Evolutionary conservation across 2,329 filamentous ascomycete genomes (phyloP), one percentile per base, ranked within the genome.

Genomic region (Aspergillus hortae): DNA sequence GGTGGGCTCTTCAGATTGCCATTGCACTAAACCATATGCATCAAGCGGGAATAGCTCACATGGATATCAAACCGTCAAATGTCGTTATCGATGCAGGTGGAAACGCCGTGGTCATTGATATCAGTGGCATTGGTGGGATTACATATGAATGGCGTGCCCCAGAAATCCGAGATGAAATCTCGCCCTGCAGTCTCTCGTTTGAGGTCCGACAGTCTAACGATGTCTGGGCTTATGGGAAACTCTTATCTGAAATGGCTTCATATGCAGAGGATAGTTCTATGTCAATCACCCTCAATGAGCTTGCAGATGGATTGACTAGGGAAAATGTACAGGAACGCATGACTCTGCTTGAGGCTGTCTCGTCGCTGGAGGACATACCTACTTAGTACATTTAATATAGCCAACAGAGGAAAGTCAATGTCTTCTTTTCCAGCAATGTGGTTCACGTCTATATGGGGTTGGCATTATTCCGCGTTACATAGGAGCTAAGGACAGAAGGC

Each of bases 21-120:
- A 56, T 41, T 30, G 51, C 56, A 4, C 41, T 61, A 9, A 40
- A 42, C 27, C 30, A 27, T 35, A 49, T 61, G 32, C 57, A 61
- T 36, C 5, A 21, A 14, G 49, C 50, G n/a, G 25, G 44, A 4
- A 52, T 55, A 55, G 56, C 54, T 21, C 56, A 61, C 43, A 61
- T 56, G 53, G 58, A 61, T 32, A 15, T 60, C 10, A 57, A 62
- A 45, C 54, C 58, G 51, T 61, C 53, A 41, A 61, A 60, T 48
- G 42, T 61, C 27, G 59, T 60, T 21, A 11, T 62, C 21, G 56
- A 61, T 21, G 9, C 14, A 9, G 33, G 48, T 14, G 56, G 57
- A 51, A 58, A 60, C 48, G 54, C 53, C 44, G 44, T 60, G 10
- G 14, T 60, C 17, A 61, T 63, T 40, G 58, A 63, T 40, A 63